Evolutionary conservation across 129 eudicot species (phyloP).

Genomic region (Mikania micrantha): DNA sequence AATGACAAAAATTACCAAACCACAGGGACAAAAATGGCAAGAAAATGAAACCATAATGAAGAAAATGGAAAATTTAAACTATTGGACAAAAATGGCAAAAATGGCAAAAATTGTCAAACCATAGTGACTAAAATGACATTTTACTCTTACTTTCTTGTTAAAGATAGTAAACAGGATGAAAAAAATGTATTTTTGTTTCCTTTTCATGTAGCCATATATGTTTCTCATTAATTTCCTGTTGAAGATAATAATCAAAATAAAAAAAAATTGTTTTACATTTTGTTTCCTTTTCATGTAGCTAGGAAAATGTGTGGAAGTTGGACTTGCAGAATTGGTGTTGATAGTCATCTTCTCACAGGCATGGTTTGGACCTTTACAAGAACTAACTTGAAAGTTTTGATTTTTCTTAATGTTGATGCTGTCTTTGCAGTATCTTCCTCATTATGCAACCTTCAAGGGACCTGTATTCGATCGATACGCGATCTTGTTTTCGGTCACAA

Average conservation of each 20-base stretch:
- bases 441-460: slow-evolving; percentile 30
- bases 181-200: no score
- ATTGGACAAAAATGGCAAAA: no score
- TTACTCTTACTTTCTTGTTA: no score
- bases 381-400: not conserved
- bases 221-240: not conserved
- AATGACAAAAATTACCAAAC: no score
- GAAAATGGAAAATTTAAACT: no score
- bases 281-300: slow-evolving; percentile 36
- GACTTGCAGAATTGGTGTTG: slow-evolving; percentile 49
- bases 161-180: no score
- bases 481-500: slow-evolving; percentile 39
- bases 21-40: no score
- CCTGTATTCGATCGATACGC: slow-evolving; percentile 46
- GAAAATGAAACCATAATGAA: no score
- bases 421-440: slow-evolving; percentile 57
- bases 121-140: no score
- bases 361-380: slow-evolving; percentile 13
- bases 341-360: slow-evolving; percentile 67
- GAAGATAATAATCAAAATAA: not conserved
- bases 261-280: not conserved
- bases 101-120: no score
- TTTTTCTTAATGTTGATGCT: not conserved
- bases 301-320: slow-evolving; percentile 60
- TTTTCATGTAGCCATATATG: not conserved